A percentile compares a stretch with the other conserved stretches of the same genome.
These are phyloP conservation scores for Rhodotorula babjevae DNA, from an alignment of 768 basidiomycete genomes.

Conservation along the genomic window DNA sequence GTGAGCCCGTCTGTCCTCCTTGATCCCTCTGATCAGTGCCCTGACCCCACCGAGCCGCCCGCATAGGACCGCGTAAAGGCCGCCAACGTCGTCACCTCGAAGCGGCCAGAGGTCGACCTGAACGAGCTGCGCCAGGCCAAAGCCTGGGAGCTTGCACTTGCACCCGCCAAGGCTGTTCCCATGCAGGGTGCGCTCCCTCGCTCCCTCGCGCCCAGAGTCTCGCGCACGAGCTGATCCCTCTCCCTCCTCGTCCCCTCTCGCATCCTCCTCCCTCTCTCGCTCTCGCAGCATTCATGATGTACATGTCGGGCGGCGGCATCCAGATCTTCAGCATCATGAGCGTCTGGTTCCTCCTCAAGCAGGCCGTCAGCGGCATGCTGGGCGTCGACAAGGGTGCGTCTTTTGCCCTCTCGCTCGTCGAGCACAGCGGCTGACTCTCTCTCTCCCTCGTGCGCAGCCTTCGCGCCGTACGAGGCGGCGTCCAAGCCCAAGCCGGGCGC, in stretches of 20 bases:
- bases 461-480: slow-evolving; percentile 16
- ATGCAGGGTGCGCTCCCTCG: slow-evolving; percentile 42
- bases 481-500: not conserved
- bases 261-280: not conserved
- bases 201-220: no score
- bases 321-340: slow-evolving; percentile 45
- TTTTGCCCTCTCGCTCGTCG: not conserved
- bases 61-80: not conserved
- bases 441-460: slow-evolving; percentile 1
- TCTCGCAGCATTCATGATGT: slow-evolving; percentile 43
- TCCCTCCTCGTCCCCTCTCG: no score
- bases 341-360: slow-evolving; percentile 41
- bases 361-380: slow-evolving; percentile 36
- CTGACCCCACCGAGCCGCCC: not conserved
- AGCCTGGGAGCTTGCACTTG: slow-evolving; percentile 41
- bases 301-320: slow-evolving; percentile 42
- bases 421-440: not conserved
- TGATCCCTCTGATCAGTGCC: accelerated
- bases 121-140: slow-evolving; percentile 28
- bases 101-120: slow-evolving; percentile 26
- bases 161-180: slow-evolving; percentile 42
- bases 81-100: not conserved
- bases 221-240: not conserved
- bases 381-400: slow-evolving; percentile 38
- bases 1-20: not conserved